Base-by-base conservation (phyloP, 2,329 filamentous ascomycete species). In the Alternaria infectoria region DNA sequence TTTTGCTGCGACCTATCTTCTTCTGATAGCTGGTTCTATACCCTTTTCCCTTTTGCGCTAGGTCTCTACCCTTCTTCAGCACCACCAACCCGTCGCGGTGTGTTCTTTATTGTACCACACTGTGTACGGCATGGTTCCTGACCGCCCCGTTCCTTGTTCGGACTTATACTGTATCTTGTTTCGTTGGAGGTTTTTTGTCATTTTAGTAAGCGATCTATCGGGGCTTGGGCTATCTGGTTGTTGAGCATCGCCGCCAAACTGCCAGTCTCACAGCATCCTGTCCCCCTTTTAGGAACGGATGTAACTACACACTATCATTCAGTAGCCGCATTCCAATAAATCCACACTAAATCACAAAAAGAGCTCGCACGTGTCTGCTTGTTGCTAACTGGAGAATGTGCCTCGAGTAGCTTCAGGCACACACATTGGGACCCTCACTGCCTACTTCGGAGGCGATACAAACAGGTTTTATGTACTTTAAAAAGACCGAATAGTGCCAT, bases 1-100 rank as follows among this genome's bases (percentile, higher is more conserved):
- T 55, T 60, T 46, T 49, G 32, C 56, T 54, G 50, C 45, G 51
- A 60, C 44, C 60, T 62, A 52, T 62, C 40, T 52, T 55, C 45
- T 62, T 55, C 28, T 51, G 15, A 40, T 50, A 51, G 61, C 56
- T 52, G 61, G 61, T 60, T 62, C 50, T 62, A 62, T 62, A 62
- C 61, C 61, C 61, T 60, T 55, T 52, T 55, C 46, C 12, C 26
- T 51, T 62, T 60, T 32, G 17, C 25, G 30, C 45, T 30, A 28
- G 28, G 49, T 25, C 46, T 54, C 40, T 60, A 40, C 56, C 8
- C 15, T 59, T 32, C 30, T 50, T 40, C 25, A 44, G 46, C 25
- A 32, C 2, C 32, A 52, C 19, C 43, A 21, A 32, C 30, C 45
- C 19, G n/a, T 23, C 49, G 36, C 19, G 26, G 21, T 52, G 56